phyloP scores from a whole-genome alignment of 768 basidiomycete genomes.

The Podaxis pistillaris region DNA sequence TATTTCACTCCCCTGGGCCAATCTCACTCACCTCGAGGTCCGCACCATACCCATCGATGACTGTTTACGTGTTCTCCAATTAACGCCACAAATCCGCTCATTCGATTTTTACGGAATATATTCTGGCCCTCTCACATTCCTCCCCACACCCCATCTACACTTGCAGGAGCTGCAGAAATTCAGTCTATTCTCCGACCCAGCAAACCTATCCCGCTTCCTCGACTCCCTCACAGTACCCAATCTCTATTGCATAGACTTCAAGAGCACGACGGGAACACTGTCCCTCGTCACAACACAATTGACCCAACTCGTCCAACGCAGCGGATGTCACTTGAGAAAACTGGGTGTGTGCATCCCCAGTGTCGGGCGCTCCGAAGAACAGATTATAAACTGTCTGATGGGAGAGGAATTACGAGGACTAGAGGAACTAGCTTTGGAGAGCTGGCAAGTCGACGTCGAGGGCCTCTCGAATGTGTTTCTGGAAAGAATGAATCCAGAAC shows the following conservation, averaged over 20 bases:
- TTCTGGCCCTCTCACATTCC: constrained; percentile 4
- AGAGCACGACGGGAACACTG: constrained; percentile 10
- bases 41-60: constrained; percentile 10
- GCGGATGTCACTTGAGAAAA: not conserved
- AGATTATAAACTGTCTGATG: constrained; percentile 3
- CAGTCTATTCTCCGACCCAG: constrained; percentile 8
- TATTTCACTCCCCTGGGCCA: constrained; percentile 4
- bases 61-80: constrained; percentile 6
- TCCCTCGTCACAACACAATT: constrained; percentile 4
- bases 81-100: constrained; percentile 2
- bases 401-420: not conserved
- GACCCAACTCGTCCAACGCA: not conserved
- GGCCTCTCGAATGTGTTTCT: constrained; percentile 12
- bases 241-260: not conserved
- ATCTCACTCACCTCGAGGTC: constrained; percentile 11
- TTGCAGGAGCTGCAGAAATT: not conserved
- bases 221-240: not conserved
- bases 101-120: constrained; percentile 12
- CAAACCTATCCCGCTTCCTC: constrained; percentile 2
- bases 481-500: constrained; percentile 12
- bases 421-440: constrained; percentile 11
- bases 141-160: not conserved
- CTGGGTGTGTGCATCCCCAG: constrained; percentile 9
- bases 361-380: constrained; percentile 9
- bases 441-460: constrained; percentile 12